Percentiles rank a stretch among this genome's conserved stretches.
phyloP scores from a whole-genome alignment of 2,329 filamentous ascomycete genomes.

The Penicillium frequentans region DNA sequence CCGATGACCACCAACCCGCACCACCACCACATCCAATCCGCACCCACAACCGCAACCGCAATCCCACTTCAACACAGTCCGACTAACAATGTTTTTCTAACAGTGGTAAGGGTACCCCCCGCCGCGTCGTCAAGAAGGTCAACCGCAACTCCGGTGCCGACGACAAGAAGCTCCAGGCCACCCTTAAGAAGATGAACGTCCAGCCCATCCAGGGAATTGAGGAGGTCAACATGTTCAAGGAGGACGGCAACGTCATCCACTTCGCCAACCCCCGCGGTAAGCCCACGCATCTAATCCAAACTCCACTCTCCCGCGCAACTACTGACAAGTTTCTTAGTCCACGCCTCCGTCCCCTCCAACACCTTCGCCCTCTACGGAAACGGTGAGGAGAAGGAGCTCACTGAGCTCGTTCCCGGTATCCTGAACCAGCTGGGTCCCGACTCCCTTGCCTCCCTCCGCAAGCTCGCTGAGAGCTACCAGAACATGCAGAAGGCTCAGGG shows the following conservation, averaged over 20 bases:
- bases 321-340: constrained; percentile 59
- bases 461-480: constrained; percentile 99
- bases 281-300: constrained; percentile 30
- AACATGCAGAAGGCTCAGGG: constrained; percentile 93
- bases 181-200: constrained; percentile 99
- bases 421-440: constrained; percentile 99
- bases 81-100: constrained; percentile 23
- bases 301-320: background rate
- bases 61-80: background rate
- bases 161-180: constrained; percentile 98
- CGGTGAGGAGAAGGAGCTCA: constrained; percentile 99
- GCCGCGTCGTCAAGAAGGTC: constrained; percentile 98
- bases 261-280: constrained; percentile 96
- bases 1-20: background rate
- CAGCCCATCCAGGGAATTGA: constrained; percentile 99
- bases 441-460: constrained; percentile 94
- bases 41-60: background rate
- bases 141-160: constrained; percentile 90
- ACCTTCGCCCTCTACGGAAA: constrained; percentile 99
- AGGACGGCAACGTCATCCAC: constrained; percentile 99
- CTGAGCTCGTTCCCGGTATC: constrained; percentile 97
- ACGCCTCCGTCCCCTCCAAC: constrained; percentile 95
- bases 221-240: constrained; percentile 99
- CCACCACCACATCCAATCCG: background rate
- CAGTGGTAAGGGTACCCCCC: constrained; percentile 95